Evolutionary conservation across 352 stramenopile genomes (phyloP), one percentile per base, ranked within the genome.

Genomic region (Pythium monospermum): DNA sequence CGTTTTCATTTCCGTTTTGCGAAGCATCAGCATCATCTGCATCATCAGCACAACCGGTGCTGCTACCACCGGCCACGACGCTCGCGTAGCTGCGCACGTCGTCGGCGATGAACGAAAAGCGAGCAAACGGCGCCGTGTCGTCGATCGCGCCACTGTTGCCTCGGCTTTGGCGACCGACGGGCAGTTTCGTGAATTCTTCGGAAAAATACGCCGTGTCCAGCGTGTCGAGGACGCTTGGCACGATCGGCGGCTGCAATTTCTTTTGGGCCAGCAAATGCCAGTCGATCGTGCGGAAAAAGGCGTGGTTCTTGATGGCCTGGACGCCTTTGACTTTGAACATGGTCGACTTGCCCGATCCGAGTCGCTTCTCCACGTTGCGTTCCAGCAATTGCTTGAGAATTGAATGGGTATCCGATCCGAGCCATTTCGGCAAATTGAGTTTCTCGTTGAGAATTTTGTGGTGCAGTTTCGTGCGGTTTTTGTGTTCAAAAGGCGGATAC

Each of bases 301-400:
- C 65, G 54, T 97, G 86, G 57, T 96, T 78, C 73, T 99, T 99
- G 54, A 99, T 85, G 33, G 85, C 94, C 28, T 96, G 85, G 15
- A 98, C 91, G 26, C 96, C 96, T 59, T 97, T 97, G 19, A 99
- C 85, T 63, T 98, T 82, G 73, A 99, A 99, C 94, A 99, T 99
- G 6, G 92, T 98, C 27, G 85, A 91, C 62, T 96, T 97, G 22
- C 91, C 76, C 6, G 86, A 92, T 32, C 95, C 96, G 6, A 99
- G 73, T 21, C 97, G 82, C 57, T 98, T 96, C 43, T 93, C 81
- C 0, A 97, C 89, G 66, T 98, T 97, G 49, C 95, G 80, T 71
- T 99, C 96, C 16, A 99, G 72, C 15, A 99, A 65, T 33, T 97
- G 95, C 70, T 98, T 98, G 16, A 99, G 49, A 39, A 99, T 85